These are phyloP conservation scores for Naganishia vaughanmartiniae DNA, from an alignment of 768 basidiomycete species.

Conservation along the genomic window DNA sequence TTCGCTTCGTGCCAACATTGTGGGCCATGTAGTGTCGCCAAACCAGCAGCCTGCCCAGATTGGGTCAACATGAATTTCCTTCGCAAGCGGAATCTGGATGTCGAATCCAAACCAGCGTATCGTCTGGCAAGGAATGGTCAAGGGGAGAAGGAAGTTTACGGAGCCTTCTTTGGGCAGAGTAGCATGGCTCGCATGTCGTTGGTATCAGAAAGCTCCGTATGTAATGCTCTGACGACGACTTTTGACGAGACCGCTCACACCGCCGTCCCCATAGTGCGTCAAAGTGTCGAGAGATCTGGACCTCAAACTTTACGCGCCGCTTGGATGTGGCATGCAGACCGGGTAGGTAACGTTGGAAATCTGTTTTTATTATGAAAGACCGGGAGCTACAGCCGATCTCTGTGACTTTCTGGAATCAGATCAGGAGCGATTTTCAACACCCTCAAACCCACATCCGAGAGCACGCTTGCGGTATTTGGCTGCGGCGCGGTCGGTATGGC, in stretches of 20 bases:
- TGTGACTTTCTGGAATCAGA: neutral
- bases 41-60: slow-evolving; percentile 22
- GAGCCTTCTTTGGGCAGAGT: slow-evolving; percentile 28
- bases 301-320: slow-evolving; percentile 20
- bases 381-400: neutral
- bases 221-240: neutral
- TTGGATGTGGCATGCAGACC: slow-evolving; percentile 30
- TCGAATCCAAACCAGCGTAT: neutral
- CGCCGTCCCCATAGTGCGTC: neutral
- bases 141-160: neutral
- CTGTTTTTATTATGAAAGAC: neutral
- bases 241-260: neutral
- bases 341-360: neutral
- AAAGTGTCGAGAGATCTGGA: slow-evolving; percentile 21
- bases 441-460: slow-evolving; percentile 9
- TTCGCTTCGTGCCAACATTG: slow-evolving; percentile 25
- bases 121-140: neutral
- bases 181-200: slow-evolving; percentile 22
- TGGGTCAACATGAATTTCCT: slow-evolving; percentile 27
- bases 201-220: slow-evolving; percentile 18
- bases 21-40: slow-evolving; percentile 3
- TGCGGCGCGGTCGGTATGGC: slow-evolving; percentile 29
- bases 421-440: slow-evolving; percentile 26
- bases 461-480: slow-evolving; percentile 22
- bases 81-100: slow-evolving; percentile 6